Evolutionary conservation across 345 rosid species (phyloP).

Genomic region (Eucalyptus sp.): DNA sequence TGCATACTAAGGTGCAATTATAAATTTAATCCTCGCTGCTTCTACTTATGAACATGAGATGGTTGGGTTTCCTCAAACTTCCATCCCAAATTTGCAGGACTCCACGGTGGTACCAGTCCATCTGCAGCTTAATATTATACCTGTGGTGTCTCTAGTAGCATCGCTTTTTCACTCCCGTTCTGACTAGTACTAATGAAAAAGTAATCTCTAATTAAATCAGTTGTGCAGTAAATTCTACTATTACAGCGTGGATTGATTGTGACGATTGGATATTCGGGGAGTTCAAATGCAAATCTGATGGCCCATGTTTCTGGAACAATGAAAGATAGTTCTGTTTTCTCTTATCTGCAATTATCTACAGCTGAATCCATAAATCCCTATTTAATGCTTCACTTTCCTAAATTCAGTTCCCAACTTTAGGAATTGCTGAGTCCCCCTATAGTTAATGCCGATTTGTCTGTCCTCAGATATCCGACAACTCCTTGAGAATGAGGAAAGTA

Average conservation of each 20-base stretch:
- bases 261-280: not conserved
- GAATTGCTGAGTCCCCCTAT: not conserved
- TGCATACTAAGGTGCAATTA: slow-evolving; percentile 36
- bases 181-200: not conserved
- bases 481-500: slow-evolving; percentile 15
- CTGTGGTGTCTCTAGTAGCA: not conserved
- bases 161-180: not conserved
- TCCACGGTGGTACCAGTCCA: slow-evolving; percentile 38
- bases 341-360: not conserved
- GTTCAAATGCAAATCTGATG: not conserved
- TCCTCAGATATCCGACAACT: slow-evolving; percentile 14
- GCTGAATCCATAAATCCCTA: not conserved
- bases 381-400: not conserved
- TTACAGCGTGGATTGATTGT: not conserved
- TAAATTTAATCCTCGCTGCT: not conserved
- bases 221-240: not conserved
- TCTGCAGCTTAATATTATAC: not conserved
- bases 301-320: not conserved
- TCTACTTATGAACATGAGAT: not conserved
- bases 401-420: not conserved
- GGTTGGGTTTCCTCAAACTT: not conserved
- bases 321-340: not conserved
- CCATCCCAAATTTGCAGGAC: slow-evolving; percentile 11
- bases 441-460: not conserved
- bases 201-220: not conserved